Evolutionary conservation across 2,329 filamentous ascomycete genomes (phyloP).

Genomic region (Cercospora citrullina): DNA sequence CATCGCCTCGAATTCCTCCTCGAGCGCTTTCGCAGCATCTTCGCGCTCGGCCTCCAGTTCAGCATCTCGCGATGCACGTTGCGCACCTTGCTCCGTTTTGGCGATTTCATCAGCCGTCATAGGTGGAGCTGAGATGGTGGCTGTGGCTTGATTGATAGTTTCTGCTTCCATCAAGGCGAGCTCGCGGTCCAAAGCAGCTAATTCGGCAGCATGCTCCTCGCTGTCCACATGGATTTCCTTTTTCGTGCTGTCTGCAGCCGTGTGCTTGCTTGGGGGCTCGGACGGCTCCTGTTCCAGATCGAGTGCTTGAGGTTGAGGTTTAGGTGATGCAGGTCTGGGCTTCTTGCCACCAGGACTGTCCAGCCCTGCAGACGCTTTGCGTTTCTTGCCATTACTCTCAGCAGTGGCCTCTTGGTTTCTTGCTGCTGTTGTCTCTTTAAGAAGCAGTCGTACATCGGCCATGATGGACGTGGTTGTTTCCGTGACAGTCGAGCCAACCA

Average conservation of each 20-base stretch:
- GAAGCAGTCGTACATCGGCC: conserved; percentile 76
- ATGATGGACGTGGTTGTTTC: conserved; percentile 47
- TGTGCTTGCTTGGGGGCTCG: conserved; percentile 35
- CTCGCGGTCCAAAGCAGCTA: conserved; percentile 81
- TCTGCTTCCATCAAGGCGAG: conserved; percentile 54
- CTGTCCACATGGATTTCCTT: conserved; percentile 21
- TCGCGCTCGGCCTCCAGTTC: conserved; percentile 52
- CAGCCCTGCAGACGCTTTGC: conserved; percentile 46
- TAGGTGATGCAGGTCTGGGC: conserved; percentile 19
- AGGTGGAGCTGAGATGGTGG: conserved; percentile 48
- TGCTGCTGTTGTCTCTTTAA: conserved; percentile 74
- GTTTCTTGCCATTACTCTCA: conserved; percentile 49
- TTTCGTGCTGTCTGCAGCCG: neutral
- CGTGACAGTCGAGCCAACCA: neutral
- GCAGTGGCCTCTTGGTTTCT: conserved; percentile 46
- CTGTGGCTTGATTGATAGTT: conserved; percentile 23
- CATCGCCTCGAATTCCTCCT: conserved; percentile 55
- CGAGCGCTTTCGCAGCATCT: conserved; percentile 47
- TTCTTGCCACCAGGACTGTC: conserved; percentile 29
- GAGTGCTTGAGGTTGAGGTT: neutral
- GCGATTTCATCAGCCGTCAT: conserved; percentile 50
- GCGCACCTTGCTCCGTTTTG: conserved; percentile 47
- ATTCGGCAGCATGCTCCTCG: conserved; percentile 35
- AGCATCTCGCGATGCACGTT: conserved; percentile 45
- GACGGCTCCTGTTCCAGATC: conserved; percentile 12